Evolutionary conservation across 2,329 filamentous ascomycete species (phyloP).

Genomic region (Epichloe coenophiala): DNA sequence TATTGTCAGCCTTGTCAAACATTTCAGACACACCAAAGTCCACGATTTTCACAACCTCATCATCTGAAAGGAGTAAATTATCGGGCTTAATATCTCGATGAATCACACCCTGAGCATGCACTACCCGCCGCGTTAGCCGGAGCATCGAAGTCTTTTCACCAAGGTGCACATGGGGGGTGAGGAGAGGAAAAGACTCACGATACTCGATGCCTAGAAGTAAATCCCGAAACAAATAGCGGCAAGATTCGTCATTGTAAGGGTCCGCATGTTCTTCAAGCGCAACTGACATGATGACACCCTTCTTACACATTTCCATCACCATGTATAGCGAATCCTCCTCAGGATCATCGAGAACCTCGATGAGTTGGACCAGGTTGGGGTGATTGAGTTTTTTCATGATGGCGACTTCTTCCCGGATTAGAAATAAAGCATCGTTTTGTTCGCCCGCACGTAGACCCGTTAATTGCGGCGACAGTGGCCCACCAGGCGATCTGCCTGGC

Average conservation of each 20-base stretch:
- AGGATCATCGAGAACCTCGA: conserved; percentile 91
- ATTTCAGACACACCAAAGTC: conserved; percentile 99
- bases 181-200: conserved; percentile 35
- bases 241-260: conserved; percentile 71
- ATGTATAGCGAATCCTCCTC: conserved; percentile 95
- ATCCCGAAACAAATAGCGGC: conserved; percentile 87
- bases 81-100: conserved; percentile 98
- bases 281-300: conserved; percentile 93
- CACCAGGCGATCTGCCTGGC: conserved; percentile 3
- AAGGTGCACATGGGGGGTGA: background rate
- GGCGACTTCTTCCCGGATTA: conserved; percentile 92
- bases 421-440: conserved; percentile 57
- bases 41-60: conserved; percentile 91
- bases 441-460: conserved; percentile 32
- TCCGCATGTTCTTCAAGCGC: conserved; percentile 70
- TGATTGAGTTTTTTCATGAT: conserved; percentile 99
- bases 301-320: conserved; percentile 98
- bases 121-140: conserved; percentile 24
- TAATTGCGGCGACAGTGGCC: conserved; percentile 14
- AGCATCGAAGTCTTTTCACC: background rate
- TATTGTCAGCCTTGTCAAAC: conserved; percentile 74
- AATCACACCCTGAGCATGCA: conserved; percentile 88
- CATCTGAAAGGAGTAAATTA: conserved; percentile 78
- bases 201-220: conserved; percentile 93
- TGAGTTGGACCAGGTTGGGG: conserved; percentile 79